Percentiles rank a stretch among this genome's conserved stretches.
Conservation (phyloP, 306 rosid species). For the Pterocarpus macrocarpus region DNA sequence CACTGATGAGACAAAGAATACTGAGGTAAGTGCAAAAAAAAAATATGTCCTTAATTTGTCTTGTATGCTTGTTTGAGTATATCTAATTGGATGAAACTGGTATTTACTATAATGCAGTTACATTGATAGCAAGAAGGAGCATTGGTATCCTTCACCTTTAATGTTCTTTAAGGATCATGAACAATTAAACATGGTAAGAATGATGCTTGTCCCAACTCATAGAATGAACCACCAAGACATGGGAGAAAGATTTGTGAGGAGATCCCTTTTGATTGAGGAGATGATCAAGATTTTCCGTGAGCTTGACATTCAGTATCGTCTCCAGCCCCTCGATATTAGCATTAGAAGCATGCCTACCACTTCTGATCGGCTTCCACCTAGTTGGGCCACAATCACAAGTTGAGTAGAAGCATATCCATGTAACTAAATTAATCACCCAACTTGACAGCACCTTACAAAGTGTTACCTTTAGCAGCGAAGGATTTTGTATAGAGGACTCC, state of each 20-base stretch:
- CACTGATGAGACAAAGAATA: conserved; percentile 71
- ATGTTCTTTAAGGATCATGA: conserved; percentile 72
- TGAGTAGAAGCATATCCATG: conserved; percentile 43
- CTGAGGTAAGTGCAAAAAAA: conserved; percentile 53
- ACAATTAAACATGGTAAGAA: conserved; percentile 55
- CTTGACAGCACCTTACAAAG: not conserved
- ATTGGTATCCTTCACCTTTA: conserved; percentile 79
- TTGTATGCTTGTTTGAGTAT: not conserved
- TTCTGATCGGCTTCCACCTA: conserved; percentile 63
- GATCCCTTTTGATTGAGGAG: conserved; percentile 80
- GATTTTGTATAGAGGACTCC: conserved; percentile 40
- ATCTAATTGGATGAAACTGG: conserved; percentile 8
- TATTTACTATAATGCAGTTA: conserved; percentile 62
- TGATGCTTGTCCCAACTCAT: conserved; percentile 69
- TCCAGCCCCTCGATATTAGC: conserved; percentile 72
- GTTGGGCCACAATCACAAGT: conserved; percentile 52
- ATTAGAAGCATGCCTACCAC: conserved; percentile 68
- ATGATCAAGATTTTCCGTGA: conserved; percentile 76
- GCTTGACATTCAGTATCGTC: conserved; percentile 79
- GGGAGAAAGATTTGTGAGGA: conserved; percentile 77
- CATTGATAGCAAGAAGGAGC: conserved; percentile 84
- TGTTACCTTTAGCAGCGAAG: conserved; percentile 37
- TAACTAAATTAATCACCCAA: not conserved
- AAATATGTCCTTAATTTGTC: not conserved
- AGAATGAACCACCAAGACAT: conserved; percentile 87